phyloP scores from a whole-genome alignment of 1,139 yeast genomes.

The Suhomyces anneliseae region DNA sequence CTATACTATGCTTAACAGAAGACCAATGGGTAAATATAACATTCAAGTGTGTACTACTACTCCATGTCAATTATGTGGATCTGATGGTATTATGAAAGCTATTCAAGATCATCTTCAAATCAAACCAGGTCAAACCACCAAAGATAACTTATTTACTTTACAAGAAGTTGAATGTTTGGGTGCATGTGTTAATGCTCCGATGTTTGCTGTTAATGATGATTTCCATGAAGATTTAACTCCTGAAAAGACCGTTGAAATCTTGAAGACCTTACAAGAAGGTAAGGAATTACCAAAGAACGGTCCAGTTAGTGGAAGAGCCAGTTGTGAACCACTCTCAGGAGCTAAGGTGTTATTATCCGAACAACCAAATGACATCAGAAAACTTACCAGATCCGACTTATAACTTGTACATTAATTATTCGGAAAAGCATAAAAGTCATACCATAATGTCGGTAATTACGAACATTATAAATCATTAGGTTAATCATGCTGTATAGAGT shows the following conservation, averaged over 20 bases:
- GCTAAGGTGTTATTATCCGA: constrained; percentile 60
- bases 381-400: constrained; percentile 55
- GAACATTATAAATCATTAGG: background rate
- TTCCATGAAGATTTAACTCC: constrained; percentile 81
- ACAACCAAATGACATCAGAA: constrained; percentile 69
- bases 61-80: constrained; percentile 85
- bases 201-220: constrained; percentile 83
- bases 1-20: constrained; percentile 88
- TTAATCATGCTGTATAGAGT: background rate
- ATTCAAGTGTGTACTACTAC: constrained; percentile 89
- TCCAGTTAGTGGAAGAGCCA: constrained; percentile 65
- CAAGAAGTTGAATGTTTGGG: constrained; percentile 93
- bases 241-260: constrained; percentile 59
- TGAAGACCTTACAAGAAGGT: constrained; percentile 67
- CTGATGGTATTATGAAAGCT: constrained; percentile 75
- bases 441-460: background rate
- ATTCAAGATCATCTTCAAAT: constrained; percentile 60
- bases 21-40: constrained; percentile 84
- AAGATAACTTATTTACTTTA: constrained; percentile 73
- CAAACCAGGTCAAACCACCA: constrained; percentile 78
- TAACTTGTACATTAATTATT: constrained; percentile 18
- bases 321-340: constrained; percentile 79
- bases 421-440: constrained; percentile 5
- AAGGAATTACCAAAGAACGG: constrained; percentile 59
- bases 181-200: constrained; percentile 91